These are phyloP conservation scores for Roridomyces roridus DNA, from an alignment of 768 basidiomycete species.

Conservation along the genomic window DNA sequence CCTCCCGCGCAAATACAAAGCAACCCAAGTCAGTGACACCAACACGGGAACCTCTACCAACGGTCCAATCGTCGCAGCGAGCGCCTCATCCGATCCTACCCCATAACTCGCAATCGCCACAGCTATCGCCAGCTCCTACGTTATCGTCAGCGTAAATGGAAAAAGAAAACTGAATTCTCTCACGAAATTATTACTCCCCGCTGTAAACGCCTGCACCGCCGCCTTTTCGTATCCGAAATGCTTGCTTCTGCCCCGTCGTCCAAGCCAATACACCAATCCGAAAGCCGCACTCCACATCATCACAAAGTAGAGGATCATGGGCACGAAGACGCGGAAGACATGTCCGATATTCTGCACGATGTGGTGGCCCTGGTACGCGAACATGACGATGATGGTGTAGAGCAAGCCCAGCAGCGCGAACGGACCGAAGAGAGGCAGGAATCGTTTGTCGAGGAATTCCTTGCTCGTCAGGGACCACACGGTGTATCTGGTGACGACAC, in stretches of 20 bases:
- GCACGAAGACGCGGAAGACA: slow-evolving; percentile 83
- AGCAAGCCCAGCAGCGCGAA: slow-evolving; percentile 77
- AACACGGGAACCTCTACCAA: slow-evolving; percentile 84
- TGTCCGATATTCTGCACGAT: slow-evolving; percentile 77
- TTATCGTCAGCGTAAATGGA: background rate
- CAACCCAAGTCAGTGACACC: slow-evolving; percentile 48
- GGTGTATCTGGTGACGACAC: slow-evolving; percentile 68
- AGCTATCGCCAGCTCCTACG: slow-evolving; percentile 82
- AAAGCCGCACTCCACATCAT: slow-evolving; percentile 79
- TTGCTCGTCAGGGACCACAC: slow-evolving; percentile 53
- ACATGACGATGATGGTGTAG: slow-evolving; percentile 81
- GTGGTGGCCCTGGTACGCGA: slow-evolving; percentile 71
- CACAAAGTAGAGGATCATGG: slow-evolving; percentile 78
- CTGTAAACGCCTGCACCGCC: slow-evolving; percentile 81
- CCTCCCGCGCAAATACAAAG: slow-evolving; percentile 2
- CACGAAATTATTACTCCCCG: slow-evolving; percentile 81
- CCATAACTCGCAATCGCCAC: slow-evolving; percentile 82
- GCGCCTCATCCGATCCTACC: slow-evolving; percentile 75
- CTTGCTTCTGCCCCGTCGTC: slow-evolving; percentile 28
- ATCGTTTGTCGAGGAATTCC: slow-evolving; percentile 56
- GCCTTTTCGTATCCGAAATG: slow-evolving; percentile 70
- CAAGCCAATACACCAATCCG: slow-evolving; percentile 54
- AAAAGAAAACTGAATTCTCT: slow-evolving; percentile 25
- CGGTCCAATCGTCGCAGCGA: slow-evolving; percentile 82
- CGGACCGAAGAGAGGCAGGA: slow-evolving; percentile 74